A percentile compares a stretch with the other conserved stretches of the same genome.
Evolutionary conservation across 345 rosid species (phyloP).

Genomic region (Citrus unshiu): DNA sequence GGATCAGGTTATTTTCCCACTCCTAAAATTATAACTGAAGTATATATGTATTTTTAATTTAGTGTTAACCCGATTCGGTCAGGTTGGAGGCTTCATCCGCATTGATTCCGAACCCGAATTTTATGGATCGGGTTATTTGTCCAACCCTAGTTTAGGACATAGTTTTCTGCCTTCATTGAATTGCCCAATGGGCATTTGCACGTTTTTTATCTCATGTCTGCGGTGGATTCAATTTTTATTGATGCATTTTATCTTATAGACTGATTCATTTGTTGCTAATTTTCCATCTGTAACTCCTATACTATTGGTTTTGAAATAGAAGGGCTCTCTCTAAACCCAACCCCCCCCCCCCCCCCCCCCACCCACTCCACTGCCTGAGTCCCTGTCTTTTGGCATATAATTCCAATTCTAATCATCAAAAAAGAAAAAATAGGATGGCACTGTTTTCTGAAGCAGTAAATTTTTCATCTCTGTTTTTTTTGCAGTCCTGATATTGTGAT

Average conservation of each 20-base stretch:
- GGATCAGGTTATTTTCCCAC: no score
- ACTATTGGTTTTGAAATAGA: neutral
- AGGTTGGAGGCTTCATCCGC: no score
- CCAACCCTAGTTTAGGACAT: neutral
- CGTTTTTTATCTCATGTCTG: neutral
- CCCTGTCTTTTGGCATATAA: neutral
- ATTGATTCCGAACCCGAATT: no score
- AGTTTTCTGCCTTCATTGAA: neutral
- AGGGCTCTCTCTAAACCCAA: neutral
- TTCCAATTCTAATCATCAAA: neutral
- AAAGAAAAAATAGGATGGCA: neutral
- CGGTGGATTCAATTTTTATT: neutral
- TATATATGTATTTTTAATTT: no score
- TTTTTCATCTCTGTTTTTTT: neutral
- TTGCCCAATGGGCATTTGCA: neutral
- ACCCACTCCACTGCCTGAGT: no score
- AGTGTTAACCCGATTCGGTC: no score
- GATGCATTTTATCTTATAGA: neutral
- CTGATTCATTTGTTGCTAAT: neutral
- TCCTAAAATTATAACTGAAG: no score
- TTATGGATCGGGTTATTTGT: no score
- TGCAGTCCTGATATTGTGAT: neutral
- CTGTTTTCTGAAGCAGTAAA: neutral
- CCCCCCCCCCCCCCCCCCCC: neutral
- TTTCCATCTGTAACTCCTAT: neutral